Evolutionary conservation across 2,329 filamentous ascomycete species (phyloP).

Genomic region (Salinomyces thailandicus): DNA sequence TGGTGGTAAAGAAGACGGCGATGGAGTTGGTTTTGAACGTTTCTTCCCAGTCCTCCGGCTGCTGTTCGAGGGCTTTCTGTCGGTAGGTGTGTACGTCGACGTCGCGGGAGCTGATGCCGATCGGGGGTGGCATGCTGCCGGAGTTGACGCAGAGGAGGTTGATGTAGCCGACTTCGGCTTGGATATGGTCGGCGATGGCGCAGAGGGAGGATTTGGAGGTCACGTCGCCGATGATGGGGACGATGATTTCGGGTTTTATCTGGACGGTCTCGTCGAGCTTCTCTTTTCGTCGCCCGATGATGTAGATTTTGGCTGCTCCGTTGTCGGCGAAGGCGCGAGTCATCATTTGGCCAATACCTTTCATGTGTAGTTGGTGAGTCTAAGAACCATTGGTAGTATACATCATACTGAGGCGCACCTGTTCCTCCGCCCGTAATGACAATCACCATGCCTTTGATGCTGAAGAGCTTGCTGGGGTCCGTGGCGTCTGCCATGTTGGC

Average conservation of each 20-base stretch:
- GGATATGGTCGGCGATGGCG: conserved; percentile 27
- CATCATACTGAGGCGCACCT: no score
- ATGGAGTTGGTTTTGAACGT: conserved; percentile 8
- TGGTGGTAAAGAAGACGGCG: conserved; percentile 24
- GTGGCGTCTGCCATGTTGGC: conserved; percentile 1
- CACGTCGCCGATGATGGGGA: conserved; percentile 36
- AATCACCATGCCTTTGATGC: conserved; percentile 42
- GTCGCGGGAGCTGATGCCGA: conserved; percentile 6
- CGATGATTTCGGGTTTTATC: conserved; percentile 24
- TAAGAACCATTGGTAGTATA: neutral
- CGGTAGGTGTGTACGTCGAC: conserved; percentile 8
- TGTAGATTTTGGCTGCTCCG: conserved; percentile 43
- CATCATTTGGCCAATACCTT: conserved; percentile 38
- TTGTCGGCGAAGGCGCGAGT: conserved; percentile 35
- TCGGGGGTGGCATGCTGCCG: conserved; percentile 21
- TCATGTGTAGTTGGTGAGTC: no score
- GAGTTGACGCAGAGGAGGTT: conserved; percentile 30
- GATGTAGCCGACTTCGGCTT: conserved; percentile 25
- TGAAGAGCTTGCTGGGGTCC: conserved; percentile 32
- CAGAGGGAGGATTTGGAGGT: conserved; percentile 33
- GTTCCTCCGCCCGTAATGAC: conserved; percentile 46
- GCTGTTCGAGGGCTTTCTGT: conserved; percentile 5
- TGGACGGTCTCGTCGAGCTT: conserved; percentile 36
- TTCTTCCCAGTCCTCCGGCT: conserved; percentile 8
- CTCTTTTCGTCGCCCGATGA: conserved; percentile 40